Evolutionary conservation across 306 rosid genomes (phyloP), one percentile per base, ranked within the genome.

Genomic region (Castanea sativa): DNA sequence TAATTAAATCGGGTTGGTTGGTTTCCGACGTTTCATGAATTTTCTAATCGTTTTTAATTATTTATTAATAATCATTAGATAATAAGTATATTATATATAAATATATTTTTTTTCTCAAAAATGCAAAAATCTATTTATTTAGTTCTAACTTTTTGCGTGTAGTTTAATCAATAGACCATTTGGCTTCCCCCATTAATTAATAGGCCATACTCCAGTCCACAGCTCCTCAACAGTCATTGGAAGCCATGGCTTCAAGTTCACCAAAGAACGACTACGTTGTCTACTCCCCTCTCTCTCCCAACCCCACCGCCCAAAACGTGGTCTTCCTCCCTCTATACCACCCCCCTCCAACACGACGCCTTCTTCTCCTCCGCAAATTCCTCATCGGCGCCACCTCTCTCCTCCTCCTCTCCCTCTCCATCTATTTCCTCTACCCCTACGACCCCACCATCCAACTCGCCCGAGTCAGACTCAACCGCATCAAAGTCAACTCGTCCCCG

Each of bases 391-490:
- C 80, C 76, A 74, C 65, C 81, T 20, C 33, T 16, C 18, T 85
- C 58, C 1, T 85, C 60, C 33, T 90, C 69, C 15, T 88, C 78
- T 58, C 87, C 79, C 75, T 92, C 74, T 35, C 90, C 74, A 19
- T 78, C 59, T 52, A 91, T 81, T 76, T 90, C 57, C 83, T 95
- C 76, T 91, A 81, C 76, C 98, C 98, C 4, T 86, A 95, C 76
- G 93, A 95, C 63, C 99, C 97, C 0, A 63, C 75, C 2, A 69
- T 95, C 49, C 87, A 80, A 13, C 78, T 92, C 75, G 85, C 11
- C 73, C 88, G 96, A 5, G 9, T 95, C 84, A 81, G 81, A 18
- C 88, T 91, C 79, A 86, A 91, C 76, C 86, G 80, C 53, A 74
- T 92, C 79, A 79, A 71, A 3, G 82, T 90, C 87, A 83, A 83